A percentile compares a stretch with the other conserved stretches of the same genome.
These are phyloP conservation scores for Pichia sp. DNA, from an alignment of 1,139 yeast genomes.

Conservation along the genomic window DNA sequence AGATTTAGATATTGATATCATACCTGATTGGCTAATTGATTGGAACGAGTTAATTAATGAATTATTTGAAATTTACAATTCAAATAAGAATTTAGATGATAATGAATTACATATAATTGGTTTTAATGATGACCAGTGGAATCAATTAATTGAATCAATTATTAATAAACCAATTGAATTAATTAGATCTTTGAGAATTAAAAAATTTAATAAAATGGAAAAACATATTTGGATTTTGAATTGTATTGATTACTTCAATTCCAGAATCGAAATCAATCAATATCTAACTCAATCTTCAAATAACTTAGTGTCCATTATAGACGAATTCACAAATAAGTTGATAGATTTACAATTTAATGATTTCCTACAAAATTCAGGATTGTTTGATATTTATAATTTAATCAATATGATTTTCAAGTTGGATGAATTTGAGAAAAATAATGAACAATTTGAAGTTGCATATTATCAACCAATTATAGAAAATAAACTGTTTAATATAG, in stretches of 20 bases:
- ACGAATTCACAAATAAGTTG: conserved; percentile 32
- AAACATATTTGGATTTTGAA: conserved; percentile 45
- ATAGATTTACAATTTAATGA: conserved; percentile 28
- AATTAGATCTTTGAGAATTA: conserved; percentile 30
- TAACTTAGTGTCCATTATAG: conserved; percentile 35
- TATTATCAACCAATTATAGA: conserved; percentile 61
- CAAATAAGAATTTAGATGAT: conserved; percentile 26
- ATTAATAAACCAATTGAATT: conserved; percentile 46
- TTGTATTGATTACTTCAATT: conserved; percentile 51
- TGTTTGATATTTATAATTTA: conserved; percentile 53
- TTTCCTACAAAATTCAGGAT: conserved; percentile 43
- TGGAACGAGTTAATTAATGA: conserved; percentile 36
- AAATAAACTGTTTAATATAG: conserved; percentile 50
- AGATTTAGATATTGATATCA: conserved; percentile 41
- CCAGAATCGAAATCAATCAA: conserved; percentile 48
- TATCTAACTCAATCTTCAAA: conserved; percentile 26
- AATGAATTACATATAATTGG: conserved; percentile 28
- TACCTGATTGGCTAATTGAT: conserved; percentile 70
- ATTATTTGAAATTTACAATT: conserved; percentile 35
- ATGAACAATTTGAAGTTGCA: conserved; percentile 44
- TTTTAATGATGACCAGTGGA: conserved; percentile 32
- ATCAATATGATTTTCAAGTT: conserved; percentile 67
- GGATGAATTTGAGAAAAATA: conserved; percentile 27
- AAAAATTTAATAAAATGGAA: conserved; percentile 23
- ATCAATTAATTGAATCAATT: conserved; percentile 33